Evolutionary conservation across 1,139 yeast species (phyloP).

Genomic region (Candida dubliniensis): DNA sequence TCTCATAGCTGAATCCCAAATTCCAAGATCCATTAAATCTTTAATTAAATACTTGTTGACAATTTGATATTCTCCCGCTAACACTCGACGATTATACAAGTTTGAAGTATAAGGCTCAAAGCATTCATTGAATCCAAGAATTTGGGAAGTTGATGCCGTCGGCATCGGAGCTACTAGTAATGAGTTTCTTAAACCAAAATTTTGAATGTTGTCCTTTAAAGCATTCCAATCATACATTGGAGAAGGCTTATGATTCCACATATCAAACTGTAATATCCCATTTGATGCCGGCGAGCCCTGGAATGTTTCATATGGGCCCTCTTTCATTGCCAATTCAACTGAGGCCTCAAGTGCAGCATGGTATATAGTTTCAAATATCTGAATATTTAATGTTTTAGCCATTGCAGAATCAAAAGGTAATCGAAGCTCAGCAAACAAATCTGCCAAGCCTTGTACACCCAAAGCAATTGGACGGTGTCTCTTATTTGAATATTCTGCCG

Average conservation of each 20-base stretch:
- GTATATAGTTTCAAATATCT: constrained; percentile 85
- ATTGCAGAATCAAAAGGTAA: constrained; percentile 77
- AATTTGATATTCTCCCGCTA: constrained; percentile 87
- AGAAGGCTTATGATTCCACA: constrained; percentile 78
- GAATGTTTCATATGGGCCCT: constrained; percentile 69
- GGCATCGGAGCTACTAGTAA: constrained; percentile 92
- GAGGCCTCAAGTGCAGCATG: constrained; percentile 86
- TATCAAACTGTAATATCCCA: constrained; percentile 75
- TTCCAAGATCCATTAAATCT: constrained; percentile 78
- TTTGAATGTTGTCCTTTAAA: constrained; percentile 58
- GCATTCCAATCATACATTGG: constrained; percentile 73
- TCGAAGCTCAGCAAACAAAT: constrained; percentile 72
- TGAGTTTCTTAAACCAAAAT: constrained; percentile 77
- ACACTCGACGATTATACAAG: constrained; percentile 81
- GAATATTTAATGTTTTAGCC: constrained; percentile 70
- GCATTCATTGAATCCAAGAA: constrained; percentile 85
- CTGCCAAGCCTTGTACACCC: constrained; percentile 92
- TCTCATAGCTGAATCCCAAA: constrained; percentile 82
- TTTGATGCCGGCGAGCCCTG: constrained; percentile 81
- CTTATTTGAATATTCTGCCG: constrained; percentile 68
- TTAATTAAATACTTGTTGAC: constrained; percentile 80
- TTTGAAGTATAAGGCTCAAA: constrained; percentile 91
- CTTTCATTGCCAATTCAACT: constrained; percentile 62
- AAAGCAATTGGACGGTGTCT: constrained; percentile 83
- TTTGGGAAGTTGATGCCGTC: constrained; percentile 90